Evolutionary conservation across 2,329 filamentous ascomycete genomes (phyloP).

Genomic region (Alternaria incomplexa): DNA sequence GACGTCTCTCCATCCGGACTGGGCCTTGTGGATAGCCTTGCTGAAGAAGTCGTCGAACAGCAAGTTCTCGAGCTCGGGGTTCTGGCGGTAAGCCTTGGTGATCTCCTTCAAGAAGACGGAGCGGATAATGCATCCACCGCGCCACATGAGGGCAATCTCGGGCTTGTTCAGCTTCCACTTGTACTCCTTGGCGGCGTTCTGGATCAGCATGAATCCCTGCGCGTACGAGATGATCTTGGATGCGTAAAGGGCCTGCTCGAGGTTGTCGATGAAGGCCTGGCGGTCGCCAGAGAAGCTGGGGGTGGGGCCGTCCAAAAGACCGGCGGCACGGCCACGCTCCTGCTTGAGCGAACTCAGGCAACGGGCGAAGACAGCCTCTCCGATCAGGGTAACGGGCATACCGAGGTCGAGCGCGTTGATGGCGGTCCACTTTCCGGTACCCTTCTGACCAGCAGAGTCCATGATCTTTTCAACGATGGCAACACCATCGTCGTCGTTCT

Average conservation of each 20-base stretch:
- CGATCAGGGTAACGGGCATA: conserved; percentile 97
- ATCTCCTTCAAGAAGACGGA: conserved; percentile 99
- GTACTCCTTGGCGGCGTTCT: conserved; percentile 96
- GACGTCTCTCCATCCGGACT: conserved; percentile 66
- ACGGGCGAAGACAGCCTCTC: conserved; percentile 93
- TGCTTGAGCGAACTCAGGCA: conserved; percentile 94
- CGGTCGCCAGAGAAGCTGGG: conserved; percentile 88
- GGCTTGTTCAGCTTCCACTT: conserved; percentile 99
- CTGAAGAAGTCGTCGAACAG: conserved; percentile 99
- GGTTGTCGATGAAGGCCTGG: conserved; percentile 91
- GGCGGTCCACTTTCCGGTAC: conserved; percentile 99
- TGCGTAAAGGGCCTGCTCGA: conserved; percentile 98
- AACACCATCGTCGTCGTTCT: conserved; percentile 90
- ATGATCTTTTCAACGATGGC: conserved; percentile 98
- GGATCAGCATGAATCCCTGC: conserved; percentile 99
- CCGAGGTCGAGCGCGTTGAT: conserved; percentile 98
- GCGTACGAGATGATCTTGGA: conserved; percentile 99
- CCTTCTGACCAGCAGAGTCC: conserved; percentile 97
- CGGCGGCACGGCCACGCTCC: conserved; percentile 83
- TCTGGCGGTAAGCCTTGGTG: conserved; percentile 87
- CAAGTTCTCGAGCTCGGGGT: conserved; percentile 96
- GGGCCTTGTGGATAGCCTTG: conserved; percentile 96
- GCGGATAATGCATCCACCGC: conserved; percentile 99
- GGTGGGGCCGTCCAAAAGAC: conserved; percentile 77
- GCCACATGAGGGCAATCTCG: conserved; percentile 99